A percentile compares a stretch with the other conserved stretches of the same genome.
These are phyloP conservation scores for Macrolepiota fuliginosa DNA, from an alignment of 768 basidiomycete species.

Conservation along the genomic window DNA sequence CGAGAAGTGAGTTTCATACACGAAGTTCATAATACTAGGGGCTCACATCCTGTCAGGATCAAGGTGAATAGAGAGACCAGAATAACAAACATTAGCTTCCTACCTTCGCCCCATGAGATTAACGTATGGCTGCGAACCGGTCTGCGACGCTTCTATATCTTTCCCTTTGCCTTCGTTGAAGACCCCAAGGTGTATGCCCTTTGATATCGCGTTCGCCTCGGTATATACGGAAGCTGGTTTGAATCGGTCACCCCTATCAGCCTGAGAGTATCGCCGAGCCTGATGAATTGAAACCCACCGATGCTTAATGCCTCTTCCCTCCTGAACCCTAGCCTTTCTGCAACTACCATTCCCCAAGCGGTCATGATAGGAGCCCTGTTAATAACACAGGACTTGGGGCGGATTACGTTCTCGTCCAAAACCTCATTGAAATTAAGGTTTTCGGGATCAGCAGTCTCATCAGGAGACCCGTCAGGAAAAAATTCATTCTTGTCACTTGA, in stretches of 20 bases:
- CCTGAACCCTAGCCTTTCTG: conserved; percentile 83
- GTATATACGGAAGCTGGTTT: conserved; percentile 84
- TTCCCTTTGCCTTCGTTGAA: conserved; percentile 54
- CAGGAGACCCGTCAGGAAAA: conserved; percentile 47
- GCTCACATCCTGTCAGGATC: conserved; percentile 21
- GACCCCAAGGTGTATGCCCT: conserved; percentile 82
- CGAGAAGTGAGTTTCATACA: neutral
- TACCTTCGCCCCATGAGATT: conserved; percentile 72
- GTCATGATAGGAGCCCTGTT: conserved; percentile 96
- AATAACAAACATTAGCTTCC: neutral
- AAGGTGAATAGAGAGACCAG: neutral
- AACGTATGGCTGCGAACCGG: conserved; percentile 76
- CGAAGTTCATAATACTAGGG: neutral
- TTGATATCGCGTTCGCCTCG: conserved; percentile 86
- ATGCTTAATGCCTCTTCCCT: conserved; percentile 90
- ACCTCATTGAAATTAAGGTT: conserved; percentile 73
- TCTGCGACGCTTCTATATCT: conserved; percentile 50
- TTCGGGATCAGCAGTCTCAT: conserved; percentile 49
- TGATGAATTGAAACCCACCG: conserved; percentile 39
- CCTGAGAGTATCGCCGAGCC: neutral
- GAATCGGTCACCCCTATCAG: neutral
- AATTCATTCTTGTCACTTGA: conserved; percentile 51
- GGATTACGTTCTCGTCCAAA: conserved; percentile 63
- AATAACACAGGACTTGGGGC: conserved; percentile 58
- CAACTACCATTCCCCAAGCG: conserved; percentile 87